Evolutionary conservation across 192 early-diverging fungal species (phyloP).

Genomic region (Hyaloraphidium curvatum): DNA sequence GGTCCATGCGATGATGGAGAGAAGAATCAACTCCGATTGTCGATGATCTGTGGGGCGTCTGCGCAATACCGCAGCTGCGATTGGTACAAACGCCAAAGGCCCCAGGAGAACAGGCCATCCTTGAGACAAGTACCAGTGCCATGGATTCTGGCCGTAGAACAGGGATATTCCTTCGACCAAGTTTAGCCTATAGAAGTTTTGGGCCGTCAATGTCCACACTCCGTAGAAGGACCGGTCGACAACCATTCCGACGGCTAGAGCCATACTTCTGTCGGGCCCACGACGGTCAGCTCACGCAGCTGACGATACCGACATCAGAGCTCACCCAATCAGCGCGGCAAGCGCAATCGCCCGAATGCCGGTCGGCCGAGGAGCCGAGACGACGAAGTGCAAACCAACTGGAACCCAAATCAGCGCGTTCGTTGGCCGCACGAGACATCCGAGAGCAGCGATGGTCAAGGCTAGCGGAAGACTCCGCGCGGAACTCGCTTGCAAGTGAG

Average conservation of each 20-base stretch:
- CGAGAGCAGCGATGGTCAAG: slow-evolving; percentile 49
- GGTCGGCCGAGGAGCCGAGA: too few species aligned
- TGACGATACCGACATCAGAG: too few species aligned
- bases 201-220: slow-evolving; percentile 47
- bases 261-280: slow-evolving; percentile 15
- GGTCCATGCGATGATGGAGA: slow-evolving; percentile 24
- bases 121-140: slow-evolving; percentile 77
- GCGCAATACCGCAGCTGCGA: too few species aligned
- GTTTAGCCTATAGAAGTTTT: slow-evolving; percentile 67
- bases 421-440: slow-evolving; percentile 77
- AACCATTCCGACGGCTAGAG: slow-evolving; percentile 23
- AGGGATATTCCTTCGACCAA: slow-evolving; percentile 54
- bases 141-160: slow-evolving; percentile 84
- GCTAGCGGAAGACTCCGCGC: slow-evolving; percentile 24
- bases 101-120: slow-evolving; percentile 61
- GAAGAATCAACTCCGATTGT: too few species aligned
- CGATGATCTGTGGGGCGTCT: too few species aligned
- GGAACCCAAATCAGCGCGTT: slow-evolving; percentile 70
- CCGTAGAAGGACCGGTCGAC: slow-evolving; percentile 57
- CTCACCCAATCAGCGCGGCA: too few species aligned
- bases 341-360: too few species aligned
- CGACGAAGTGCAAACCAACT: slow-evolving; percentile 39
- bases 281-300: too few species aligned
- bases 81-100: too few species aligned
- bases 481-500: too few species aligned